Conservation (phyloP, 352 stramenopile species). For the Phytophthora melonis region DNA sequence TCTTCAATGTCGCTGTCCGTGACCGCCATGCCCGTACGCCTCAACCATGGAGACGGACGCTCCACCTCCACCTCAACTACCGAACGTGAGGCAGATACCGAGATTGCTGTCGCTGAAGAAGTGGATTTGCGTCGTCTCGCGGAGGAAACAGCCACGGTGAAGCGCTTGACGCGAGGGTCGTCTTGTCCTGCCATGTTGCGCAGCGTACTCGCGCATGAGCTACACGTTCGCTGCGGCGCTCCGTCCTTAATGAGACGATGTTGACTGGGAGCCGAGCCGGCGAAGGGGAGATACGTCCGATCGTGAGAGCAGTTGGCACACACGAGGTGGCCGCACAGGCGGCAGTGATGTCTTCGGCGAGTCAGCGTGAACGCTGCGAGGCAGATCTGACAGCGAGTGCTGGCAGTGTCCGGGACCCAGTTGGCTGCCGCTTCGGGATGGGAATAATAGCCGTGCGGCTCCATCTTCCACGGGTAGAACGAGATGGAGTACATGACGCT, state of each 20-base stretch:
- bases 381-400: slow-evolving; percentile 72
- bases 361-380: slow-evolving; percentile 61
- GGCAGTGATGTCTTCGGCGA: slow-evolving; percentile 88
- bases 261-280: slow-evolving; percentile 51
- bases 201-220: slow-evolving; percentile 68
- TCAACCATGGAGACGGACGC: slow-evolving; percentile 43
- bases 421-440: slow-evolving; percentile 71
- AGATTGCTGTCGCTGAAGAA: slow-evolving; percentile 14
- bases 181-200: slow-evolving; percentile 69
- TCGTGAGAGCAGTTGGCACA: slow-evolving; percentile 75
- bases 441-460: slow-evolving; percentile 72
- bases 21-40: slow-evolving; percentile 29
- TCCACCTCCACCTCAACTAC: slow-evolving; percentile 44
- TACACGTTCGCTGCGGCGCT: slow-evolving; percentile 76
- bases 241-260: slow-evolving; percentile 78
- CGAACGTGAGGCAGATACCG: slow-evolving; percentile 5
- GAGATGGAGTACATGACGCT: slow-evolving; percentile 75
- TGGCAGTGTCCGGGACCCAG: slow-evolving; percentile 77
- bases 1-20: slow-evolving; percentile 38
- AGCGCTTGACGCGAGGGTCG: slow-evolving; percentile 65
- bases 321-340: slow-evolving; percentile 75
- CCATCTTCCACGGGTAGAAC: slow-evolving; percentile 84
- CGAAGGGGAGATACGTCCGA: slow-evolving; percentile 75
- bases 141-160: slow-evolving; percentile 46
- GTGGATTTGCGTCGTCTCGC: slow-evolving; percentile 20